Evolutionary conservation across 176 grass and related monocot species (phyloP).

Genomic region (Oropetium thomaeum): DNA sequence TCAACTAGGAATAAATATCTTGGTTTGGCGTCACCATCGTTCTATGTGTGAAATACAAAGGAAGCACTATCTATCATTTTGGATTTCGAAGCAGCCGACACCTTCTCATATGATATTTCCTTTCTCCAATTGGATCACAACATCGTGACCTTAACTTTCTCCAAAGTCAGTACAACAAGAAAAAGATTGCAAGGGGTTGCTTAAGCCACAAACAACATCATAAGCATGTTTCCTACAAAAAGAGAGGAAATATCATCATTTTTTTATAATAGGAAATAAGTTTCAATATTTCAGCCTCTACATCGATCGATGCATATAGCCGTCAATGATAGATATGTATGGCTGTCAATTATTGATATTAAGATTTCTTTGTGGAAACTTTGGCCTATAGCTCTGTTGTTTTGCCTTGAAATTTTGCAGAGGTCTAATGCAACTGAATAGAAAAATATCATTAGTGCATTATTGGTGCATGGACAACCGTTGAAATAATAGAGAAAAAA

Average conservation of each 20-base stretch:
- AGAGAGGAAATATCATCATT: no score
- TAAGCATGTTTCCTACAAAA: no score
- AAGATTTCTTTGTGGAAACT: background rate
- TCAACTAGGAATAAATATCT: conserved; percentile 28
- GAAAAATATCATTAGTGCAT: no score
- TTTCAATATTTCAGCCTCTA: no score
- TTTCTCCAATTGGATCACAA: background rate
- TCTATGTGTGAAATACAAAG: background rate
- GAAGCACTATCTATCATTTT: background rate
- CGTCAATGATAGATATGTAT: no score
- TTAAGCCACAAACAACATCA: conserved; percentile 23
- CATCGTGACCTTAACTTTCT: background rate
- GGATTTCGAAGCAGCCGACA: background rate
- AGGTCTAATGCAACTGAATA: no score
- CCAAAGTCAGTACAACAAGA: conserved; percentile 9
- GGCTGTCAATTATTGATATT: background rate
- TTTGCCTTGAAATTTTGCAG: background rate
- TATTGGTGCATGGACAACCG: no score
- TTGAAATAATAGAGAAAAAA: background rate
- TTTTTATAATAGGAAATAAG: no score
- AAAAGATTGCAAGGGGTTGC: background rate
- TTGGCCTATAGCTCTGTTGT: background rate
- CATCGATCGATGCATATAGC: no score
- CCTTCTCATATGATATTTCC: background rate
- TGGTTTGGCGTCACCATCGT: conserved; percentile 18